Percentiles rank a stretch among this genome's conserved stretches.
Evolutionary conservation across 2,329 filamentous ascomycete genomes (phyloP).

Genomic region (Trichophyton schoenleinii): DNA sequence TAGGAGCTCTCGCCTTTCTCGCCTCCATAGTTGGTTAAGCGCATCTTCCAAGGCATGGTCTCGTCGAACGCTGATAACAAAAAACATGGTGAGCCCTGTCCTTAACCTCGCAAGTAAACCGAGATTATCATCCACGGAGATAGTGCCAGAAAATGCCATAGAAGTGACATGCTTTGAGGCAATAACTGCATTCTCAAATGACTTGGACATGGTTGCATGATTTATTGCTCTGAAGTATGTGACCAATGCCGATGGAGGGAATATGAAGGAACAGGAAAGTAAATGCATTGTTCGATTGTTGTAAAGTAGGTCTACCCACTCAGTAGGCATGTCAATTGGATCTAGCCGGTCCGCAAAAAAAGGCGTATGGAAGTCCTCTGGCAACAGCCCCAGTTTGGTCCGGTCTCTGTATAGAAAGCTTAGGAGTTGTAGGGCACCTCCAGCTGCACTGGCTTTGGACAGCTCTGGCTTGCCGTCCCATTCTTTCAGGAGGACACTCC

Average conservation of each 20-base stretch:
- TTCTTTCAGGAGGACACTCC: constrained; percentile 60
- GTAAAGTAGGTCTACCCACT: constrained; percentile 52
- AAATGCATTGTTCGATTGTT: constrained; percentile 59
- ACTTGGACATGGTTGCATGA: constrained; percentile 69
- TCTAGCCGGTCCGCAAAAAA: constrained; percentile 68
- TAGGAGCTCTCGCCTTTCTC: constrained; percentile 67
- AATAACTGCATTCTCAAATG: constrained; percentile 54
- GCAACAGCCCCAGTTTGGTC: constrained; percentile 51
- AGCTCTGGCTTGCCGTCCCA: constrained; percentile 70
- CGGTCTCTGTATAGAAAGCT: constrained; percentile 60
- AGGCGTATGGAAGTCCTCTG: constrained; percentile 60
- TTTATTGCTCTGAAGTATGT: constrained; percentile 82
- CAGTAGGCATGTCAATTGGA: constrained; percentile 57
- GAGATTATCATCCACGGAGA: constrained; percentile 43
- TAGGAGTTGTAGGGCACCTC: constrained; percentile 64
- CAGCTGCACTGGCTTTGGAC: constrained; percentile 56
- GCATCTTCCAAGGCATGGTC: constrained; percentile 57
- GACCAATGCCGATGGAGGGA: constrained; percentile 58
- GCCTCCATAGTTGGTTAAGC: constrained; percentile 79
- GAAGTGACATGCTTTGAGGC: constrained; percentile 35
- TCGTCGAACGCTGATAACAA: constrained; percentile 57
- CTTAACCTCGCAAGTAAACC: constrained; percentile 52
- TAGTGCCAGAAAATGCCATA: constrained; percentile 30
- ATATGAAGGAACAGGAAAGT: constrained; percentile 69
- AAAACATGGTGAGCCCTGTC: constrained; percentile 55